phyloP scores from a whole-genome alignment of 257 asterid genomes.

The Jacaranda mimosifolia region DNA sequence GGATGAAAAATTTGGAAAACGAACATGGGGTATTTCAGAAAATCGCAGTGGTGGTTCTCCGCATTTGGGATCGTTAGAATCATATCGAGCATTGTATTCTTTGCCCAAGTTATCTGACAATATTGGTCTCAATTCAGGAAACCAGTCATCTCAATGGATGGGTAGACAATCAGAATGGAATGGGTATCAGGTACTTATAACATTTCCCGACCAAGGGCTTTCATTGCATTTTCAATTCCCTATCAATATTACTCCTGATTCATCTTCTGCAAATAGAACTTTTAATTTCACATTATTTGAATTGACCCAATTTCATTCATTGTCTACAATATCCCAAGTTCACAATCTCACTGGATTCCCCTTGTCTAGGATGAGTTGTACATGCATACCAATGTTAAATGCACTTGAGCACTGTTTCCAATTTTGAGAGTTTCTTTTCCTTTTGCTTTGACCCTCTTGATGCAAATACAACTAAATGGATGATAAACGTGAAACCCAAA shows the following conservation, averaged over 20 bases:
- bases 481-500: background rate
- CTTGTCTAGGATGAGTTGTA: background rate
- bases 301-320: background rate
- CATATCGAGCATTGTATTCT: conserved; percentile 38
- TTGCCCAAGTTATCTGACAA: conserved; percentile 13
- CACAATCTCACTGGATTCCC: background rate
- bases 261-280: background rate
- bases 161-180: conserved; percentile 30
- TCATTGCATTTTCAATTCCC: background rate
- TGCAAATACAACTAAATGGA: background rate
- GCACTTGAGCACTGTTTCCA: background rate
- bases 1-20: conserved; percentile 33
- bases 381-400: background rate
- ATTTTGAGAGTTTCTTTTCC: background rate
- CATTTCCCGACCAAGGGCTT: background rate
- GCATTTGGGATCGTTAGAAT: conserved; percentile 38
- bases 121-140: conserved; percentile 17
- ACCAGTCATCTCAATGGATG: conserved; percentile 31
- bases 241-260: background rate
- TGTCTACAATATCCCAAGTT: background rate
- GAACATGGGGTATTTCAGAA: conserved; percentile 20
- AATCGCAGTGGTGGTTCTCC: conserved; percentile 27
- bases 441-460: background rate
- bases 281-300: background rate
- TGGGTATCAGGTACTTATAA: conserved; percentile 40